Conservation (phyloP, 192 early-diverging fungal genomes). For the Umbelopsis sp. region DNA sequence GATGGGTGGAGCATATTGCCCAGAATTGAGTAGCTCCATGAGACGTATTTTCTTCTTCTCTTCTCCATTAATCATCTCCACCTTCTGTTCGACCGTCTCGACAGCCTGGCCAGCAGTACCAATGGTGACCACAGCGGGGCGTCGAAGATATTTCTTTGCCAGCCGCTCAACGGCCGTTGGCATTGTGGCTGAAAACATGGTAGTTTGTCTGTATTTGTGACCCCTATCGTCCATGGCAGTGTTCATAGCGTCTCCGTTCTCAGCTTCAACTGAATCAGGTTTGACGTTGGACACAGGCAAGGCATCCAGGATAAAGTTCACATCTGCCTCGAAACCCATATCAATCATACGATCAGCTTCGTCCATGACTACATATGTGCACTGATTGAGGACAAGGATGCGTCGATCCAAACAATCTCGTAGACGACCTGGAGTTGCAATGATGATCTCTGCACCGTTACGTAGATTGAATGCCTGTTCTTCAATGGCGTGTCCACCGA, state of each 20-base stretch:
- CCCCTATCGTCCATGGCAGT: conserved; percentile 26
- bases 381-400: conserved; percentile 90
- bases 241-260: conserved; percentile 54
- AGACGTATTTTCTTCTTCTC: conserved; percentile 84
- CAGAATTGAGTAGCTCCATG: conserved; percentile 70
- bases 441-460: conserved; percentile 93
- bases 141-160: conserved; percentile 89
- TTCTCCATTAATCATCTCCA: conserved; percentile 89
- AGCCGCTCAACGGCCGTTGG: conserved; percentile 92
- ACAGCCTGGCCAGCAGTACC: conserved; percentile 97
- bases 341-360: conserved; percentile 97
- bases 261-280: conserved; percentile 77
- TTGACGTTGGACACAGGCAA: conserved; percentile 91
- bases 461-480: conserved; percentile 88
- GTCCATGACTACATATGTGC: conserved; percentile 98
- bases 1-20: conserved; percentile 78
- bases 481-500: conserved; percentile 86
- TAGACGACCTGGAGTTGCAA: conserved; percentile 97
- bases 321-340: conserved; percentile 94
- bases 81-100: conserved; percentile 93
- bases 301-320: conserved; percentile 94
- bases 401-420: conserved; percentile 89
- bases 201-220: conserved; percentile 85
- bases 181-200: conserved; percentile 99
- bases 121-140: conserved; percentile 94